phyloP scores from a whole-genome alignment of 2,329 filamentous ascomycete species.

The Colletotrichum siamense region DNA sequence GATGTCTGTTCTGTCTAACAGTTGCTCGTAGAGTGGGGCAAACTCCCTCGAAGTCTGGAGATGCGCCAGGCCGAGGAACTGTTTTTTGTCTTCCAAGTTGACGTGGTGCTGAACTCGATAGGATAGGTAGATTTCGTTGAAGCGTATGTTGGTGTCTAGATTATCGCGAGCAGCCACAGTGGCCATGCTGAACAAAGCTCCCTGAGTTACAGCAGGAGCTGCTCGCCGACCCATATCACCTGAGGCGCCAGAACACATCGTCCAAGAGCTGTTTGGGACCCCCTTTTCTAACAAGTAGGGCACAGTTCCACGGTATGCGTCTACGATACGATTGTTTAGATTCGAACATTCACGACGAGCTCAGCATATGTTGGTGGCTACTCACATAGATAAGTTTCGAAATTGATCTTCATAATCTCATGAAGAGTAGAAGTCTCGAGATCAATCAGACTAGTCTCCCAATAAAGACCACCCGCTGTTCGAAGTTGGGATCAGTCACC shows the following conservation, averaged over 20 bases:
- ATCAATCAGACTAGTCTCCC: constrained; percentile 24
- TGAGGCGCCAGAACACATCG: constrained; percentile 34
- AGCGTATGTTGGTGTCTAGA: constrained; percentile 36
- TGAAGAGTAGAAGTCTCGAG: constrained; percentile 27
- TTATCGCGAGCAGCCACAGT: constrained; percentile 33
- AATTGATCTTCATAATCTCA: constrained; percentile 25
- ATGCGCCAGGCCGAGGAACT: constrained; percentile 4
- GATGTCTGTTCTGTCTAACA: constrained; percentile 12
- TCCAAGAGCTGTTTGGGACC: constrained; percentile 32
- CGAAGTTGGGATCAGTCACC: not conserved
- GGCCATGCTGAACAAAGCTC: constrained; percentile 39
- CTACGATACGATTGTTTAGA: constrained; percentile 8
- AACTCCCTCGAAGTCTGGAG: not conserved
- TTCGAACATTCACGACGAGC: accelerated
- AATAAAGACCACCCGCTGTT: constrained; percentile 31
- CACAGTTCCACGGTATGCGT: constrained; percentile 35
- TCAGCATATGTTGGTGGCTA: not conserved
- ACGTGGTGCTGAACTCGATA: constrained; percentile 32
- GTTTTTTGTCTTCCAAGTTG: not conserved
- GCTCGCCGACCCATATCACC: constrained; percentile 28
- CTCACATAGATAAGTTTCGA: constrained; percentile 37
- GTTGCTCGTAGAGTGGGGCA: constrained; percentile 1
- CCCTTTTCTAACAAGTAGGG: constrained; percentile 33
- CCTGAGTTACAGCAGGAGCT: constrained; percentile 36
- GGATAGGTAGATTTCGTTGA: constrained; percentile 43